phyloP scores from a whole-genome alignment of 2,329 filamentous ascomycete genomes.

The Capronia americana region DNA sequence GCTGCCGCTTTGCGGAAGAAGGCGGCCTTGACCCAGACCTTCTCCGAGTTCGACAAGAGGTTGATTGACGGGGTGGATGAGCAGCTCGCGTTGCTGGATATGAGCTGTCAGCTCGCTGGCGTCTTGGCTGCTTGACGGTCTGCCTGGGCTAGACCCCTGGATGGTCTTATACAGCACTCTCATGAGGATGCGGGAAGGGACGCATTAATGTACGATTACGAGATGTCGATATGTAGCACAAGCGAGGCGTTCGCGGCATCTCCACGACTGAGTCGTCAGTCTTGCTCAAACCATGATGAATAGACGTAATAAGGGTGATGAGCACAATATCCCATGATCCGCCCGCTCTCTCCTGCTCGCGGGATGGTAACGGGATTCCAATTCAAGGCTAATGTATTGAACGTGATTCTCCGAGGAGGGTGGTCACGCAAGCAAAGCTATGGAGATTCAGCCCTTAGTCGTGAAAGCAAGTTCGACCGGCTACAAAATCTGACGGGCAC shows the following conservation, averaged over 20 bases:
- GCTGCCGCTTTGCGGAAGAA: constrained; percentile 72
- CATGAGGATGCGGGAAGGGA: background rate
- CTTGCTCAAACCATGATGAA: no score
- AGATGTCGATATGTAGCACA: constrained; percentile 6
- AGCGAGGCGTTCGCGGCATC: constrained; percentile 19
- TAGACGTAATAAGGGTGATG: no score
- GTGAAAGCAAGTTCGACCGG: no score
- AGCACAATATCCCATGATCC: no score
- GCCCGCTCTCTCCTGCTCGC: no score
- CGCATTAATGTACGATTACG: background rate
- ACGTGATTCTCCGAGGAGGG: background rate
- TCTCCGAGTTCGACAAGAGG: constrained; percentile 93
- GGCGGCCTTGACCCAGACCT: constrained; percentile 84
- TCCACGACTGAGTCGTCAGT: no score
- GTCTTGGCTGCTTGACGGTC: constrained; percentile 25
- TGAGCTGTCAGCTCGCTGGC: constrained; percentile 79
- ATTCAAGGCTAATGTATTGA: no score
- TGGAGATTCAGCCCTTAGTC: no score
- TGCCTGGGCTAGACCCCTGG: background rate
- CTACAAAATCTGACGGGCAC: no score
- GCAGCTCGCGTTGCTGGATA: constrained; percentile 86
- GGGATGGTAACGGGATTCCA: no score
- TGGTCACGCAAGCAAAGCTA: background rate
- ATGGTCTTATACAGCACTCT: background rate
- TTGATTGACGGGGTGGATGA: constrained; percentile 94